Percentiles rank a stretch among this genome's conserved stretches.
These are phyloP conservation scores for Echinosophora koreensis DNA, from an alignment of 306 rosid genomes.

Conservation along the genomic window DNA sequence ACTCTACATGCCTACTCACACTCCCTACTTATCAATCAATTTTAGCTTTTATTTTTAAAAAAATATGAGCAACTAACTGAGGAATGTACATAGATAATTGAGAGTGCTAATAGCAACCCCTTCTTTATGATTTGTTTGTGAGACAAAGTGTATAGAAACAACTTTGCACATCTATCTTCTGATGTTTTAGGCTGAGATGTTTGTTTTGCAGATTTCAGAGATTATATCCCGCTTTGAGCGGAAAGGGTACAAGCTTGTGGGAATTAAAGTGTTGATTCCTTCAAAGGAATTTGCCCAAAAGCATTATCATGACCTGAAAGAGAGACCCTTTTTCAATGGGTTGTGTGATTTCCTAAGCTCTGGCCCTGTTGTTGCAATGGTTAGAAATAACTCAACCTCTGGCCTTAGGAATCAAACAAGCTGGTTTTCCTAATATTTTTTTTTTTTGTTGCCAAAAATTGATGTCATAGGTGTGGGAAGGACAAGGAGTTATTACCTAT, in stretches of 20 bases:
- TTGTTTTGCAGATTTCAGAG: constrained; percentile 76
- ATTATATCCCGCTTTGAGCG: constrained; percentile 91
- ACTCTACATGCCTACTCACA: not conserved
- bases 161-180: constrained; percentile 1
- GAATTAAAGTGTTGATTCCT: constrained; percentile 81
- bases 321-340: constrained; percentile 91
- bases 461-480: constrained; percentile 89
- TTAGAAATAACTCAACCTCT: constrained; percentile 55
- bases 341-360: constrained; percentile 94
- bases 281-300: constrained; percentile 82
- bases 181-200: not conserved
- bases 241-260: constrained; percentile 93
- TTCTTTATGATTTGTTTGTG: constrained; percentile 39
- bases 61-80: too few relatives aligned
- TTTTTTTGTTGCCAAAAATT: constrained; percentile 14
- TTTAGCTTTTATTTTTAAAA: not conserved
- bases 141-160: not conserved
- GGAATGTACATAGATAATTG: not conserved
- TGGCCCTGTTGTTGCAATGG: constrained; percentile 96
- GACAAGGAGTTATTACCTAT: constrained; percentile 87
- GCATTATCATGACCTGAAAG: constrained; percentile 94
- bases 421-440: constrained; percentile 37
- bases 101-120: not conserved
- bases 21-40: not conserved
- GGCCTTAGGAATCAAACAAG: constrained; percentile 8